A percentile compares a stretch with the other conserved stretches of the same genome.
These are phyloP conservation scores for Moringa oleifera DNA, from an alignment of 345 rosid genomes.

Conservation along the genomic window DNA sequence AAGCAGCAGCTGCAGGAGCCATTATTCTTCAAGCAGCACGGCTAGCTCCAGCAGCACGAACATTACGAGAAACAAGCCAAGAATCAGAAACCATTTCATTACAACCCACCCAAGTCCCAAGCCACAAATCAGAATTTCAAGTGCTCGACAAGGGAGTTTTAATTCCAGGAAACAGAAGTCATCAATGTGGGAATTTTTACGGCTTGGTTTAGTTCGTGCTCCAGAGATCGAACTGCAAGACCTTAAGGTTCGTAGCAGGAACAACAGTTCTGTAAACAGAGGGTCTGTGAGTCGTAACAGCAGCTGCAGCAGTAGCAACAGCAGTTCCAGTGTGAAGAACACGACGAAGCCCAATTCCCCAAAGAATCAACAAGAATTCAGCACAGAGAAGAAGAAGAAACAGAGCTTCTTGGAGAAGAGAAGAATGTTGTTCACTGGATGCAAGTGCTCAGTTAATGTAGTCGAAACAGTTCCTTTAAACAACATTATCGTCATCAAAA, in stretches of 20 bases:
- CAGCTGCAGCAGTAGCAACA: slow-evolving; percentile 45
- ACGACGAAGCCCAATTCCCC: neutral
- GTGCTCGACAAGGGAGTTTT: slow-evolving; percentile 10
- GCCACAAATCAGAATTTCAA: slow-evolving; percentile 54
- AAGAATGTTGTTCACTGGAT: slow-evolving; percentile 41
- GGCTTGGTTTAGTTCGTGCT: slow-evolving; percentile 61
- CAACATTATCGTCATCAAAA: slow-evolving; percentile 22
- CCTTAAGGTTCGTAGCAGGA: slow-evolving; percentile 32
- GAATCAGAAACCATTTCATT: slow-evolving; percentile 38
- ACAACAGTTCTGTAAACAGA: slow-evolving; percentile 20
- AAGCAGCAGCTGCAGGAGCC: slow-evolving; percentile 40
- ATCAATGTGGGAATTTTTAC: slow-evolving; percentile 64
- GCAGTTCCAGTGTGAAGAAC: slow-evolving; percentile 31
- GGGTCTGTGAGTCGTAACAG: slow-evolving; percentile 47
- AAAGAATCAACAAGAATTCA: slow-evolving; percentile 9
- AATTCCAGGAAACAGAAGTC: slow-evolving; percentile 37
- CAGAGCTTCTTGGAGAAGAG: slow-evolving; percentile 26
- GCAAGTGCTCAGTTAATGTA: slow-evolving; percentile 56
- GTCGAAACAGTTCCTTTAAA: slow-evolving; percentile 43
- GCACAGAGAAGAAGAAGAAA: slow-evolving; percentile 5
- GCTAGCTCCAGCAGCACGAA: slow-evolving; percentile 3
- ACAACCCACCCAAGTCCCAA: slow-evolving; percentile 60
- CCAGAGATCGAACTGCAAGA: slow-evolving; percentile 72
- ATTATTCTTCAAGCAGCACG: slow-evolving; percentile 24
- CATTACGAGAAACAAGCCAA: slow-evolving; percentile 20